Conservation (phyloP, 176 grass and related monocot genomes). For the Raddia distichophylla region DNA sequence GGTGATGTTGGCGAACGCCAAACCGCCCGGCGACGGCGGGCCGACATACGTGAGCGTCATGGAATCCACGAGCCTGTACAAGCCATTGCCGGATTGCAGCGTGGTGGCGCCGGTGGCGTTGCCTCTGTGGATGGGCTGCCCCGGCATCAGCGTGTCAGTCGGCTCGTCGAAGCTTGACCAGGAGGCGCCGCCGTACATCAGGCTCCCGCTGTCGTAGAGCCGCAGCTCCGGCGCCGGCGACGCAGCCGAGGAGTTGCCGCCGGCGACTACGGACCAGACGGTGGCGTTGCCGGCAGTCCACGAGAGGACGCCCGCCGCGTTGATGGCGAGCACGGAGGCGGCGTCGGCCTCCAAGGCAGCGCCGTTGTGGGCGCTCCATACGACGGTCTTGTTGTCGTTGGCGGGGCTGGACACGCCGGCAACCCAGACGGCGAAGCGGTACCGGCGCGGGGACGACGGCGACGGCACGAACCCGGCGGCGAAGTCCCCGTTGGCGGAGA, state of each 20-base stretch:
- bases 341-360: neutral
- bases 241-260: neutral
- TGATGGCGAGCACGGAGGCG: conserved; percentile 33
- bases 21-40: neutral
- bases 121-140: conserved; percentile 10
- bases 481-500: conserved; percentile 40
- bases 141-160: conserved; percentile 66
- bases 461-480: conserved; percentile 59
- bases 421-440: conserved; percentile 74
- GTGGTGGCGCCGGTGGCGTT: neutral
- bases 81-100: conserved; percentile 34
- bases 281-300: neutral
- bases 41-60: conserved; percentile 18
- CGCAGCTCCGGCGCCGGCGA: neutral
- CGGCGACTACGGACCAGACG: neutral
- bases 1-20: conserved; percentile 25
- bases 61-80: conserved; percentile 39
- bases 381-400: neutral
- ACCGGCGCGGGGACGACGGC: neutral
- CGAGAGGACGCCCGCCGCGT: conserved; percentile 43
- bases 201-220: conserved; percentile 41
- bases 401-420: neutral
- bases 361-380: conserved; percentile 50
- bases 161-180: conserved; percentile 54
- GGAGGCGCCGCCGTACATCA: neutral